Evolutionary conservation across 2,329 filamentous ascomycete genomes (phyloP), one percentile per base, ranked within the genome.

Genomic region (Fusarium burgessii): DNA sequence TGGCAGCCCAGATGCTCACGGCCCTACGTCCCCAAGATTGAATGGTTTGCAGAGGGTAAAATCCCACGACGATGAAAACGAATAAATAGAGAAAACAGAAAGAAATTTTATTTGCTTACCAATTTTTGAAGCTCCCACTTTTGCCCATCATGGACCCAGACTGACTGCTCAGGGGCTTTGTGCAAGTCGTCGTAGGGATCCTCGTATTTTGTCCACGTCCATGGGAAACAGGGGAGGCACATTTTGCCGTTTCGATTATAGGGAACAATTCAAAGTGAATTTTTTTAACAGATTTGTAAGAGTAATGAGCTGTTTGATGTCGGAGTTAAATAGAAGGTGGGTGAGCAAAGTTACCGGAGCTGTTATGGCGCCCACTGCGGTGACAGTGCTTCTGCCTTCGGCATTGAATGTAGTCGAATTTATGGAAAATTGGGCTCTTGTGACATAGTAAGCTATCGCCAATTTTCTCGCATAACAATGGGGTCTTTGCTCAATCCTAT

Each of bases 211-310:
- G 76, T 84, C 81, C 77, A 86, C 65, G 76, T 86, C 84, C 76
- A 84, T 0, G 85, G 82, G 77, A 87, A 88, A 74, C 85, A 87
- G 8, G 84, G 82, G n/a, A 87, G 80, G 73, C 87, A 89, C 86
- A 89, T 88, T 43, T 32, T 29, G 35, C 18, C 7, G 18, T 9
- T 3, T 6, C 13, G 7, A 1, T 38, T n/a, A 23, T n/a, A 6
- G 23, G 23, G 6, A 23, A 1, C 3, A 9, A 35, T 4, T 32
- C 6, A 4, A 23, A 20, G 6, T 5, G 2, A 3, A 5, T 23
- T n/a, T 40, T 11, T 40, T 11, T 7, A 32, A 20, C 5, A 11
- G 25, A 13, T 13, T 23, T 17, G 7, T 2, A 17, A 45, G n/a
- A 9, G 32, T 6, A n/a, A 7, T 18, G 41, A 17, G 27, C 15